A percentile compares a stretch with the other conserved stretches of the same genome.
phyloP scores from a whole-genome alignment of 2,329 filamentous ascomycete species.

The Microcyclosporella mali region DNA sequence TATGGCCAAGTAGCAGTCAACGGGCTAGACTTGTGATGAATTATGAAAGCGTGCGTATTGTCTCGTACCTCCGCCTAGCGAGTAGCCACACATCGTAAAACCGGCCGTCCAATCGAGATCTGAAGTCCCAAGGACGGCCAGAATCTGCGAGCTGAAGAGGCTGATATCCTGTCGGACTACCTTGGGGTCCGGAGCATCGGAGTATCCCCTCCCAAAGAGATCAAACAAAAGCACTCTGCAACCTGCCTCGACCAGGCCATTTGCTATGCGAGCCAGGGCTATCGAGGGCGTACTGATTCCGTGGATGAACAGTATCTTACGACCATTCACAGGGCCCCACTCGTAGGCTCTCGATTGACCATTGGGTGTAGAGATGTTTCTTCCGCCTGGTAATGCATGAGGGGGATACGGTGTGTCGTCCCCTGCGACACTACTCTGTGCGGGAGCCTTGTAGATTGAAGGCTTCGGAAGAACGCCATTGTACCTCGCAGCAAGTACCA shows the following conservation, averaged over 20 bases:
- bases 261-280: slow-evolving; percentile 60
- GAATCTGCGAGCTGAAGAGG: slow-evolving; percentile 66
- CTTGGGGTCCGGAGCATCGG: slow-evolving; percentile 60
- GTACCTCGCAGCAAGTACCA: slow-evolving; percentile 7
- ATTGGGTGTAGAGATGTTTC: slow-evolving; percentile 64
- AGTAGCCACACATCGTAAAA: slow-evolving; percentile 73
- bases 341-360: slow-evolving; percentile 70
- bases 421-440: slow-evolving; percentile 9
- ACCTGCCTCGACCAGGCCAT: slow-evolving; percentile 57
- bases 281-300: slow-evolving; percentile 76
- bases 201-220: slow-evolving; percentile 71
- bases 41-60: no score
- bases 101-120: slow-evolving; percentile 55
- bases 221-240: slow-evolving; percentile 77
- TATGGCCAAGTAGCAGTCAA: no score
- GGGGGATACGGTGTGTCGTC: slow-evolving; percentile 55
- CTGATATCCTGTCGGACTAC: slow-evolving; percentile 65
- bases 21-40: no score
- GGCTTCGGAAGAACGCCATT: slow-evolving; percentile 6
- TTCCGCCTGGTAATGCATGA: slow-evolving; percentile 61
- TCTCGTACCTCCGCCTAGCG: slow-evolving; percentile 60
- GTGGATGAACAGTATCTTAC: slow-evolving; percentile 69
- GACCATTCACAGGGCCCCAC: slow-evolving; percentile 66
- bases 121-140: slow-evolving; percentile 65
- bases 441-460: slow-evolving; percentile 11